A percentile compares a stretch with the other conserved stretches of the same genome.
These are phyloP conservation scores for Suillus ampliporus DNA, from an alignment of 768 basidiomycete species.

Conservation along the genomic window DNA sequence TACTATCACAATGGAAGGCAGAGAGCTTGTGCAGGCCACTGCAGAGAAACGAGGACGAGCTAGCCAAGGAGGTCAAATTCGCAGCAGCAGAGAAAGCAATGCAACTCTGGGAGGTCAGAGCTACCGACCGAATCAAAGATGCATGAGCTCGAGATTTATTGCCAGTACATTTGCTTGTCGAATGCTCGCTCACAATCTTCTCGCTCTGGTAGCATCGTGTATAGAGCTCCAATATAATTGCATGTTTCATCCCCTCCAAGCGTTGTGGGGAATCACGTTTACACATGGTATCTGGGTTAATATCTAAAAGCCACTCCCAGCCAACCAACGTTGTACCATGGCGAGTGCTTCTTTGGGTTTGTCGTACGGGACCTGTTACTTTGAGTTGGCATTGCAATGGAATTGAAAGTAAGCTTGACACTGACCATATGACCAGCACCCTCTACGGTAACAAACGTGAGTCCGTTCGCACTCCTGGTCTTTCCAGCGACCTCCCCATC, in stretches of 20 bases:
- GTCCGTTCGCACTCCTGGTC: constrained; percentile 59
- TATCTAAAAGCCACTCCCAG: constrained; percentile 32
- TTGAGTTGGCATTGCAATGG: constrained; percentile 11
- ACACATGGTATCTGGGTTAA: background rate
- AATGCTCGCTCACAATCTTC: background rate
- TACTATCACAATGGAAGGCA: constrained; percentile 52
- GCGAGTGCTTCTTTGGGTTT: constrained; percentile 60
- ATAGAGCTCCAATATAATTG: background rate
- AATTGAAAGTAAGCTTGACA: background rate
- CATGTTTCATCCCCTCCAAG: background rate
- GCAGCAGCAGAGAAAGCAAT: constrained; percentile 69
- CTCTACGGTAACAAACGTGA: constrained; percentile 70
- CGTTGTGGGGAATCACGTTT: background rate
- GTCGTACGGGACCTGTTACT: constrained; percentile 60
- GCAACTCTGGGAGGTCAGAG: constrained; percentile 38
- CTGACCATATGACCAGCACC: constrained; percentile 81
- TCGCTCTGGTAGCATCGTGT: background rate
- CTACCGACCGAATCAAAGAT: constrained; percentile 6
- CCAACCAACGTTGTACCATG: constrained; percentile 56
- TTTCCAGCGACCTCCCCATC: constrained; percentile 54
- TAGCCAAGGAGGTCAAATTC: constrained; percentile 68
- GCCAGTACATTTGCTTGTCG: background rate
- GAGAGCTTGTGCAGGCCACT: constrained; percentile 34
- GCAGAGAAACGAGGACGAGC: constrained; percentile 57
- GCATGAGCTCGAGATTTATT: background rate